phyloP scores from a whole-genome alignment of 192 early-diverging fungal genomes.

The Haplosporangium gracile region DNA sequence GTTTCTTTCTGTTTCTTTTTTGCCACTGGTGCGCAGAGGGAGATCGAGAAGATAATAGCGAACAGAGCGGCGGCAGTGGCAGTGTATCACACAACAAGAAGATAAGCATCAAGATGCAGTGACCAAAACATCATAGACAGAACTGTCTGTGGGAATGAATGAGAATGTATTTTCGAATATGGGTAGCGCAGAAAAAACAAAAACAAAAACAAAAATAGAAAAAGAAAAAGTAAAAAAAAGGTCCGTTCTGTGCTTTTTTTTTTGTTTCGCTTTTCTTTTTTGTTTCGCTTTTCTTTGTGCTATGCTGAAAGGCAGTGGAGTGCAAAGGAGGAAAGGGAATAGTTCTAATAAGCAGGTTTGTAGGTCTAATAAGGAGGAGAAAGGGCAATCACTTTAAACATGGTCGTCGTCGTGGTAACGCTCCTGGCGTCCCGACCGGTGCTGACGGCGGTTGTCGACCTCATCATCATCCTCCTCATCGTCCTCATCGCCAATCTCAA shows the following conservation, averaged over 20 bases:
- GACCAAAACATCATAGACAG: too few species aligned
- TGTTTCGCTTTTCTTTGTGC: neutral
- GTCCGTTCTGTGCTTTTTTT: constrained; percentile 7
- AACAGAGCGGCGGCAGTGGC: too few species aligned
- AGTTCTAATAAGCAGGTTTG: neutral
- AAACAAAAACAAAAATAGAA: constrained; percentile 7
- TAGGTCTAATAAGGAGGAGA: neutral
- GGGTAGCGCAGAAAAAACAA: neutral
- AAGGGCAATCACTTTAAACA: neutral
- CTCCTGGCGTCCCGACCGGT: constrained; percentile 41
- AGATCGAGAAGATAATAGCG: too few species aligned
- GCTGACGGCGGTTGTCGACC: constrained; percentile 26
- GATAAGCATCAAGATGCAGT: too few species aligned
- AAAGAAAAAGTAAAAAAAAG: neutral
- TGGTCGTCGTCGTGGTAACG: constrained; percentile 52
- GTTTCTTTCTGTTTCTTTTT: too few species aligned
- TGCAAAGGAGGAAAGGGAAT: neutral
- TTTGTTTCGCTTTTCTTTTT: neutral
- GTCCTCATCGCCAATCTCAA: constrained; percentile 53
- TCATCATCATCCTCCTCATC: constrained; percentile 53
- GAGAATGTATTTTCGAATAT: neutral
- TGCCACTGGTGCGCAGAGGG: too few species aligned
- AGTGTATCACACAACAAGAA: too few species aligned
- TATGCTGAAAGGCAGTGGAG: neutral
- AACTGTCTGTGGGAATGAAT: neutral